phyloP scores from a whole-genome alignment of 352 stramenopile species.

The Globisporangium cylindrosporum region DNA sequence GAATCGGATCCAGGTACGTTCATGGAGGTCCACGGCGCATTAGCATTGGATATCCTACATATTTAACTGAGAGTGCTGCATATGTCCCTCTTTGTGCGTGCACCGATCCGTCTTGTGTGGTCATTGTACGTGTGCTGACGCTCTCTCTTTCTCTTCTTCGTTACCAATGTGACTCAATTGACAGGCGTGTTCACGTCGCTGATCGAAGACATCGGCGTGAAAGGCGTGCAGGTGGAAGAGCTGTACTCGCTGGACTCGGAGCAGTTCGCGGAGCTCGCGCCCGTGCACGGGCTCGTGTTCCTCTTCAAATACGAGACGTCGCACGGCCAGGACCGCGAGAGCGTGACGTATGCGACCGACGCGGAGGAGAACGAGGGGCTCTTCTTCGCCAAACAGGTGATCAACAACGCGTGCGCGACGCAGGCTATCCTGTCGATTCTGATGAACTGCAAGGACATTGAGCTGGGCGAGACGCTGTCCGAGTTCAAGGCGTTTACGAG shows the following conservation, averaged over 20 bases:
- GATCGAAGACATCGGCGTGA: constrained; percentile 93
- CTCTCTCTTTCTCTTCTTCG: background rate
- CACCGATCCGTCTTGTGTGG: background rate
- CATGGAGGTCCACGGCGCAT: background rate
- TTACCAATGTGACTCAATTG: background rate
- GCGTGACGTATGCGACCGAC: constrained; percentile 19
- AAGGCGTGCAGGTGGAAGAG: constrained; percentile 92
- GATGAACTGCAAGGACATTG: constrained; percentile 84
- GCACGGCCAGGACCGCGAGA: constrained; percentile 35
- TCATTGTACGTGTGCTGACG: background rate
- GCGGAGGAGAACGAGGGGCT: constrained; percentile 51
- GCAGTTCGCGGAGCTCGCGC: constrained; percentile 61
- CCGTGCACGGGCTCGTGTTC: constrained; percentile 94
- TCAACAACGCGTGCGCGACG: constrained; percentile 95
- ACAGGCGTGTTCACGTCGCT: constrained; percentile 88
- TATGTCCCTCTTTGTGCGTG: background rate
- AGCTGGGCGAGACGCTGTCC: constrained; percentile 56
- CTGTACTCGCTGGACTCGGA: constrained; percentile 92
- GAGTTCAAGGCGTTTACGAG: constrained; percentile 84
- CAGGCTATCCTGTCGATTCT: constrained; percentile 96
- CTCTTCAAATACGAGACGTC: constrained; percentile 93
- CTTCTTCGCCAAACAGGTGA: constrained; percentile 97
- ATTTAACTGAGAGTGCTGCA: background rate
- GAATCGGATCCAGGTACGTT: constrained; percentile 67
- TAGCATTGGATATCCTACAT: background rate